These are phyloP conservation scores for Tylopilus sp. DNA, from an alignment of 768 basidiomycete genomes.

Conservation along the genomic window DNA sequence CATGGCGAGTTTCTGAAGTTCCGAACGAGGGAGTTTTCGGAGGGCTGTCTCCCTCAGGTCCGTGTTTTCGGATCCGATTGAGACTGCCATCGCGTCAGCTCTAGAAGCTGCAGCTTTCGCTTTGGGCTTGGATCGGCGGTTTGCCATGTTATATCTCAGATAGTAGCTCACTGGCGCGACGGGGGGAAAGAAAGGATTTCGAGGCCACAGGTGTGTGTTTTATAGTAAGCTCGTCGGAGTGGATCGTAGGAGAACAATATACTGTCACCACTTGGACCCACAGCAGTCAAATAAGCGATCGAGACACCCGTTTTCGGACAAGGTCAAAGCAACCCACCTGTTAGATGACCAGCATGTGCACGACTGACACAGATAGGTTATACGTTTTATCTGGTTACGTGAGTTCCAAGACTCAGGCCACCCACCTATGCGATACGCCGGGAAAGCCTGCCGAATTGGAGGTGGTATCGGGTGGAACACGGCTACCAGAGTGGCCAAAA, in stretches of 20 bases:
- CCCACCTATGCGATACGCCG: no score
- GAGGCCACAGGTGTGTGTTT: background rate
- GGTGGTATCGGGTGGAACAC: background rate
- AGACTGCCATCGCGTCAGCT: background rate
- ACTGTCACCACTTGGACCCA: background rate
- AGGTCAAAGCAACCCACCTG: background rate
- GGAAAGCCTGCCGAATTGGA: no score
- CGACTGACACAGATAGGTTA: background rate
- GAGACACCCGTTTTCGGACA: background rate
- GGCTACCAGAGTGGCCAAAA: background rate
- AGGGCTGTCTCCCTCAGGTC: constrained; percentile 16
- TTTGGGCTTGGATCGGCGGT: constrained; percentile 11
- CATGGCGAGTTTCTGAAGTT: constrained; percentile 27
- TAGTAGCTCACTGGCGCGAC: background rate
- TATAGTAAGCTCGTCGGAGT: background rate
- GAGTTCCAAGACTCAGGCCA: background rate
- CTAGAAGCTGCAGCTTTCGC: background rate
- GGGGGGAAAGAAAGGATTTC: background rate
- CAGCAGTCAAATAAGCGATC: background rate
- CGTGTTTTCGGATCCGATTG: background rate
- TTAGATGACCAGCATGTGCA: background rate
- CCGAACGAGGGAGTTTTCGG: constrained; percentile 21
- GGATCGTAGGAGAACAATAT: background rate
- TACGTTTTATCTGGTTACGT: background rate
- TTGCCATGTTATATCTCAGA: constrained; percentile 2